These are phyloP conservation scores for Microsporum audouinii DNA, from an alignment of 2,329 filamentous ascomycete species.

Conservation along the genomic window DNA sequence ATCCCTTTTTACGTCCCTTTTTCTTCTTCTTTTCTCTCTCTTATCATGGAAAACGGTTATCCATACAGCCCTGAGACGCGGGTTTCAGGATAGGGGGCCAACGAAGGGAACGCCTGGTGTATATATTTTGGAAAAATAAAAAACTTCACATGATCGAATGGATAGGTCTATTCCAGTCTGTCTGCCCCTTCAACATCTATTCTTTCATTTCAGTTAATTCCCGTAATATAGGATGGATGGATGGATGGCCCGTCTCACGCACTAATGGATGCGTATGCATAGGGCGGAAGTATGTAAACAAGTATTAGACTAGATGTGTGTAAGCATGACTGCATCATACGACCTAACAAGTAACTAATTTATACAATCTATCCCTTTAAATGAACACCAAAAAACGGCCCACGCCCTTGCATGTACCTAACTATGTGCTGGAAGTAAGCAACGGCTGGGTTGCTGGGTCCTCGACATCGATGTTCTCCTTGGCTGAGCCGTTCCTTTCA, in stretches of 20 bases:
- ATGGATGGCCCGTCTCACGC: neutral
- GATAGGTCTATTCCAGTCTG: too few species aligned
- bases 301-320: neutral
- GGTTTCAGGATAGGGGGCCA: neutral
- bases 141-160: too few species aligned
- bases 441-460: neutral
- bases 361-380: too few species aligned
- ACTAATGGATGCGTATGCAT: neutral
- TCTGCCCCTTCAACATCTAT: too few species aligned
- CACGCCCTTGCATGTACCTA: neutral
- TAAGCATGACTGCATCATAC: neutral
- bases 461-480: slow-evolving; percentile 4
- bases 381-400: neutral
- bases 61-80: neutral
- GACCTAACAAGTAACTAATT: neutral
- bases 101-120: neutral
- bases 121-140: neutral
- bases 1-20: neutral
- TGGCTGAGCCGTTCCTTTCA: slow-evolving; percentile 12
- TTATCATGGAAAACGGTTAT: too few species aligned
- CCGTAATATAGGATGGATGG: neutral
- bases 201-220: too few species aligned
- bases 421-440: neutral
- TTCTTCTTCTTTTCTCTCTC: neutral
- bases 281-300: neutral